Conservation (phyloP, 2,329 filamentous ascomycete genomes). For the Neurospora crassa region DNA sequence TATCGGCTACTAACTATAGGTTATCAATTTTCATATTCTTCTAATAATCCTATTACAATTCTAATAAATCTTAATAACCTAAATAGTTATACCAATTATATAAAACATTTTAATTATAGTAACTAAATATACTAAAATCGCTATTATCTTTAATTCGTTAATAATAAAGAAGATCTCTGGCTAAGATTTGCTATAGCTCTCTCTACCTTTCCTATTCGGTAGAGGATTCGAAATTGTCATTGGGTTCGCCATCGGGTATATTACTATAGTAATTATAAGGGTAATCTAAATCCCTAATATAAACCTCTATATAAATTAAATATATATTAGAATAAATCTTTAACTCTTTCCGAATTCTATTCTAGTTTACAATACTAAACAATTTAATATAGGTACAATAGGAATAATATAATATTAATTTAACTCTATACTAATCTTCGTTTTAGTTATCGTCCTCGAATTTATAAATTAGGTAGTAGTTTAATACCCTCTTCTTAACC, state of each 20-base stretch:
- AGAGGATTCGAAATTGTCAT: not conserved
- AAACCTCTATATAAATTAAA: not conserved
- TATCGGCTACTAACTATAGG: too few relatives aligned
- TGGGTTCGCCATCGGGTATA: not conserved
- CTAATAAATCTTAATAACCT: too few relatives aligned
- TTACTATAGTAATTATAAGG: not conserved
- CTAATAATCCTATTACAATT: too few relatives aligned
- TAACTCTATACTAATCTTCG: too few relatives aligned
- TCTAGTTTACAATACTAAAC: not conserved
- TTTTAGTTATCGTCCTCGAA: too few relatives aligned
- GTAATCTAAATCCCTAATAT: not conserved
- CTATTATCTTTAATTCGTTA: not conserved
- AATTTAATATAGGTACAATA: not conserved
- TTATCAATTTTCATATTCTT: too few relatives aligned
- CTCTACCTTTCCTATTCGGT: not conserved
- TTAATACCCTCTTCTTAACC: too few relatives aligned
- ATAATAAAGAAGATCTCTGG: not conserved
- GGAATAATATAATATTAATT: not conserved
- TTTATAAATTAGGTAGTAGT: too few relatives aligned
- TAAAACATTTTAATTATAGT: too few relatives aligned
- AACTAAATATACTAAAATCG: too few relatives aligned
- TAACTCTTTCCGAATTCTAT: not conserved
- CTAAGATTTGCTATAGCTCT: not conserved
- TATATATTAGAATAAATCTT: not conserved
- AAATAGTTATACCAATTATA: too few relatives aligned